Evolutionary conservation across 768 basidiomycete genomes (phyloP).

Genomic region (Termitomyces sp.): DNA sequence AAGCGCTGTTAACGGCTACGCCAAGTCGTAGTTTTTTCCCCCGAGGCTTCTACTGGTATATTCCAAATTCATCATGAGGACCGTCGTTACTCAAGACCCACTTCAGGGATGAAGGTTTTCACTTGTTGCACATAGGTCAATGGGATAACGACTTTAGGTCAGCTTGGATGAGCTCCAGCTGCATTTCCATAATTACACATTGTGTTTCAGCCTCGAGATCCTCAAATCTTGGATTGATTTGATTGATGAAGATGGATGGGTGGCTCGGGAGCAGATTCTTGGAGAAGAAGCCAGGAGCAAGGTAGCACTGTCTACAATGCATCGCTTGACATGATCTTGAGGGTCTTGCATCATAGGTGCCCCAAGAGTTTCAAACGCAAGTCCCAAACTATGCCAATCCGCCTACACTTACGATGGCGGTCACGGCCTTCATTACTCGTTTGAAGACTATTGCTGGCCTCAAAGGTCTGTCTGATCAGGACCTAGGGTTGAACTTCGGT

Average conservation of each 20-base stretch:
- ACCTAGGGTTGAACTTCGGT: slow-evolving; percentile 64
- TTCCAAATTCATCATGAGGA: neutral
- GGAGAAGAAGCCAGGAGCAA: slow-evolving; percentile 96
- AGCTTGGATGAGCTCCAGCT: neutral
- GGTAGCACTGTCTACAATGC: slow-evolving; percentile 28
- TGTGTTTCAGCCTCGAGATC: slow-evolving; percentile 66
- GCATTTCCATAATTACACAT: neutral
- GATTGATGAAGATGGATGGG: slow-evolving; percentile 94
- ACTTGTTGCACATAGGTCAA: slow-evolving; percentile 83
- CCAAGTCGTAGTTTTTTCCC: slow-evolving; percentile 98
- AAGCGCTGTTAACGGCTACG: slow-evolving; percentile 81
- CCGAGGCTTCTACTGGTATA: slow-evolving; percentile 91
- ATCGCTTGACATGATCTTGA: neutral
- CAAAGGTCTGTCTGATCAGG: slow-evolving; percentile 45
- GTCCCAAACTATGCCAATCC: slow-evolving; percentile 95
- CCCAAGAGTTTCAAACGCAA: slow-evolving; percentile 85
- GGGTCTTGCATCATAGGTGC: slow-evolving; percentile 49
- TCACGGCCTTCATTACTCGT: slow-evolving; percentile 84
- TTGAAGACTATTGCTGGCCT: slow-evolving; percentile 36
- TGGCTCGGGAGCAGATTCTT: slow-evolving; percentile 92
- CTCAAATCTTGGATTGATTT: slow-evolving; percentile 85
- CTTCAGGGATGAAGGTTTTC: slow-evolving; percentile 94
- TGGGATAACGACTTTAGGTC: slow-evolving; percentile 90
- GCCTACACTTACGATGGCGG: slow-evolving; percentile 90
- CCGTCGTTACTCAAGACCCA: neutral